Percentiles rank a stretch among this genome's conserved stretches.
These are phyloP conservation scores for Fusarium aywerte DNA, from an alignment of 2,329 filamentous ascomycete genomes.

Conservation along the genomic window DNA sequence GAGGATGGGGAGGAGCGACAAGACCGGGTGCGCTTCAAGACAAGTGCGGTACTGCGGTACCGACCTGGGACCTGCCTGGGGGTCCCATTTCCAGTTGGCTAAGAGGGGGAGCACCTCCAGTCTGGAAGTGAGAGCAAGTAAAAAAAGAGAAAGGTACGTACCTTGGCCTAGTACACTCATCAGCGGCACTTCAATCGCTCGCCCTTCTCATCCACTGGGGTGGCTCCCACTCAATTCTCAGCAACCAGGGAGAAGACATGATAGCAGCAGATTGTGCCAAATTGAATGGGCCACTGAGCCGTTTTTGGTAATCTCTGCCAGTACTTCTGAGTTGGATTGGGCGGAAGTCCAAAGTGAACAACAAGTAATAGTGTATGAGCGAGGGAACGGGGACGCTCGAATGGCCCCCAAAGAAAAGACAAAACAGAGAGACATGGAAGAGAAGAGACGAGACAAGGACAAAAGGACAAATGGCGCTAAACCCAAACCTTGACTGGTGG, in stretches of 20 bases:
- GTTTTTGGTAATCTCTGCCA: conserved; percentile 31
- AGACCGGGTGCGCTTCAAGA: conserved; percentile 48
- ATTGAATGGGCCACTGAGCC: conserved; percentile 37
- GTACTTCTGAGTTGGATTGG: conserved; percentile 31
- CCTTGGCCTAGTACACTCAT: conserved; percentile 29
- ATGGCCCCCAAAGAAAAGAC: conserved; percentile 39
- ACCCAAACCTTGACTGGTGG: conserved; percentile 51
- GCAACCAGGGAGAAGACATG: conserved; percentile 9
- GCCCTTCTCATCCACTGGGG: conserved; percentile 30
- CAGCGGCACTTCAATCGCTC: conserved; percentile 37
- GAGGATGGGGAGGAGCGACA: conserved; percentile 54
- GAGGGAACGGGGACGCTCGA: conserved; percentile 26
- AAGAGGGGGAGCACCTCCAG: conserved; percentile 35
- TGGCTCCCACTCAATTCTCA: conserved; percentile 29
- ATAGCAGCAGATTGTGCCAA: conserved; percentile 29
- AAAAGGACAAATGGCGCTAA: conserved; percentile 48
- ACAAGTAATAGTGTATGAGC: conserved; percentile 18
- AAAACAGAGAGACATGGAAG: conserved; percentile 42
- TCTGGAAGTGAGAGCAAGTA: conserved; percentile 21
- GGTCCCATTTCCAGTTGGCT: conserved; percentile 44
- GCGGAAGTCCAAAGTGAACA: conserved; percentile 21
- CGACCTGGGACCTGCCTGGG: conserved; percentile 44
- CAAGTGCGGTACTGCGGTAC: conserved; percentile 47
- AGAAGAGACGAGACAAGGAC: conserved; percentile 42
- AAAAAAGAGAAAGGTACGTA: conserved; percentile 45